Percentiles rank a stretch among this genome's conserved stretches.
These are phyloP conservation scores for Leccinum imitatum DNA, from an alignment of 768 basidiomycete genomes.

Conservation along the genomic window DNA sequence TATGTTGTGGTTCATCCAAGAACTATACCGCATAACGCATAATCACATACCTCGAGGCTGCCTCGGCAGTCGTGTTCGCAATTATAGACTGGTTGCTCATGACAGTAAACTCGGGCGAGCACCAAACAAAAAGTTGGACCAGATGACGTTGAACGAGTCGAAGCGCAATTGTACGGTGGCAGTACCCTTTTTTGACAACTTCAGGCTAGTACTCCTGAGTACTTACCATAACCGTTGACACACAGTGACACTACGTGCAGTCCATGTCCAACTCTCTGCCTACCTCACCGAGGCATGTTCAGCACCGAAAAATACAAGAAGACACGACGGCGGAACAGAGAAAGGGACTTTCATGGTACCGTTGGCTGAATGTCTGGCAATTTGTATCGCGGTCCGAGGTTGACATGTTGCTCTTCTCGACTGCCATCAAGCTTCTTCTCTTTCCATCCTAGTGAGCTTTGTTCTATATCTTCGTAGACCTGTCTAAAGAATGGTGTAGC, in stretches of 20 bases:
- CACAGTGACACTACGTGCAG: background rate
- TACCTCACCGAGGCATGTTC: conserved; percentile 23
- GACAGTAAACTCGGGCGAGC: background rate
- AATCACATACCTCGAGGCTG: conserved; percentile 45
- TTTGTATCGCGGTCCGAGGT: conserved; percentile 60
- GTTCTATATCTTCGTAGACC: background rate
- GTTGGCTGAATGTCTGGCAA: conserved; percentile 16
- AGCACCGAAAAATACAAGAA: conserved; percentile 9
- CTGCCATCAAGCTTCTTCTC: conserved; percentile 74
- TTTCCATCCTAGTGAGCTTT: conserved; percentile 85
- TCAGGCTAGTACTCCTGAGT: background rate
- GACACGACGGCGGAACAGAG: conserved; percentile 8
- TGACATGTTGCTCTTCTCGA: conserved; percentile 74
- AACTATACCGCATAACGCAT: background rate
- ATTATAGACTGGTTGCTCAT: conserved; percentile 61
- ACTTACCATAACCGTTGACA: background rate
- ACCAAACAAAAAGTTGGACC: background rate
- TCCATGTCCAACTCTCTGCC: conserved; percentile 21
- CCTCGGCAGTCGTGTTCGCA: conserved; percentile 45
- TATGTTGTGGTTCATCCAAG: conserved; percentile 22
- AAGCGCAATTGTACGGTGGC: too few species aligned
- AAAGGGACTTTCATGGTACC: conserved; percentile 1
- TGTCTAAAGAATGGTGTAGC: conserved; percentile 37
- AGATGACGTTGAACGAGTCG: background rate
- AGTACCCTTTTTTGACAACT: too few species aligned